Conservation (phyloP, 371 early-diverging fungal species). For the Batrachochytrium dendrobatidis region DNA sequence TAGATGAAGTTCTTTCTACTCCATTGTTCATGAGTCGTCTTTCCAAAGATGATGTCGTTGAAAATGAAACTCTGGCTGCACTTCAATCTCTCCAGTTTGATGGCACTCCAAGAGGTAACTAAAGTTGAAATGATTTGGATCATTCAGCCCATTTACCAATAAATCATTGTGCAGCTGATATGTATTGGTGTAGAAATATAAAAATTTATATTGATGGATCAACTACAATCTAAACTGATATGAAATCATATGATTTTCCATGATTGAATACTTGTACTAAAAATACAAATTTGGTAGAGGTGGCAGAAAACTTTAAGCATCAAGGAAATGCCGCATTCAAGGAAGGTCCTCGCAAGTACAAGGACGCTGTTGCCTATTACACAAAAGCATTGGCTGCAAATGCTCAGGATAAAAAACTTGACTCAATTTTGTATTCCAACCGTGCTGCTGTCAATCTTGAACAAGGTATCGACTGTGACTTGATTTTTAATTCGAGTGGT, state of each 20-base stretch:
- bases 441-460: slow-evolving; percentile 90
- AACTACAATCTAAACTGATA: too few relatives aligned
- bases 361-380: slow-evolving; percentile 79
- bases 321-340: slow-evolving; percentile 92
- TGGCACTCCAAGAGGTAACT: slow-evolving; percentile 87
- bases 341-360: slow-evolving; percentile 54
- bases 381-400: slow-evolving; percentile 77
- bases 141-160: neutral
- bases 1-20: slow-evolving; percentile 44
- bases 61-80: slow-evolving; percentile 74
- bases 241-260: too few relatives aligned
- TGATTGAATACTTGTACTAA: slow-evolving; percentile 1
- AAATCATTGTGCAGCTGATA: neutral
- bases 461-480: slow-evolving; percentile 61
- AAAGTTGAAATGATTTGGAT: too few relatives aligned
- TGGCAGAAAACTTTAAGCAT: slow-evolving; percentile 88
- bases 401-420: slow-evolving; percentile 66
- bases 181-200: too few relatives aligned
- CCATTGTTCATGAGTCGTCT: slow-evolving; percentile 89
- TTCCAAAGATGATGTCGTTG: slow-evolving; percentile 52
- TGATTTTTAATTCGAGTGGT: neutral
- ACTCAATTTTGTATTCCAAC: slow-evolving; percentile 73
- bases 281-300: too few relatives aligned
- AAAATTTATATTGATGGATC: too few relatives aligned
- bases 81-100: slow-evolving; percentile 84